phyloP scores from a whole-genome alignment of 2,329 filamentous ascomycete species.

The Phoma herbarum region DNA sequence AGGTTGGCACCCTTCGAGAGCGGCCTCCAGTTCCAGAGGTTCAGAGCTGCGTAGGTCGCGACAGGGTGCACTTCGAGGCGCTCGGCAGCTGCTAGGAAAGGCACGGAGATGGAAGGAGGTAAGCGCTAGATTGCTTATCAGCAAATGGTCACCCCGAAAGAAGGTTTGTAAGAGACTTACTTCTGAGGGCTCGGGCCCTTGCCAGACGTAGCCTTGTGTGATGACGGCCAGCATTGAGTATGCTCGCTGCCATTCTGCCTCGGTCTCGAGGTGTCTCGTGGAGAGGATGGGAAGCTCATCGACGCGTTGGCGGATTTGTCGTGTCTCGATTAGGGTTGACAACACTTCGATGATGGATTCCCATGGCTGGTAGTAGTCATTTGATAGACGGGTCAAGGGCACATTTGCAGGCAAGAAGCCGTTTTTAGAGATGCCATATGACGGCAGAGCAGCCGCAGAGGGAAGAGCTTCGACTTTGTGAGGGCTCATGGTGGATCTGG shows the following conservation, averaged over 20 bases:
- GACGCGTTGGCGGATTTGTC: slow-evolving; percentile 75
- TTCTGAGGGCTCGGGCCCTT: slow-evolving; percentile 73
- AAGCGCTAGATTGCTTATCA: slow-evolving; percentile 34
- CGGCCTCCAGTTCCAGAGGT: slow-evolving; percentile 48
- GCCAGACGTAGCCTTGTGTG: slow-evolving; percentile 83
- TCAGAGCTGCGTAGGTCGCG: slow-evolving; percentile 47
- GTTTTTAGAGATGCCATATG: slow-evolving; percentile 80
- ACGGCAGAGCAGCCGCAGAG: slow-evolving; percentile 59
- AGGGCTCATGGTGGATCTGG: slow-evolving; percentile 37
- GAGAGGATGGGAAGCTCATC: slow-evolving; percentile 78
- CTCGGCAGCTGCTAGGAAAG: slow-evolving; percentile 40
- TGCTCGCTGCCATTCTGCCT: slow-evolving; percentile 84
- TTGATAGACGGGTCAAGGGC: slow-evolving; percentile 76
- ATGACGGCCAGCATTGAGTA: slow-evolving; percentile 77
- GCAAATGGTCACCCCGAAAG: neutral
- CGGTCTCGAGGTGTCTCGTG: slow-evolving; percentile 75
- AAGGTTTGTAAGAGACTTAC: slow-evolving; percentile 53
- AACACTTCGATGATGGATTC: slow-evolving; percentile 80
- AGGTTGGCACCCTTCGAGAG: slow-evolving; percentile 31
- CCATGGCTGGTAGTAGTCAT: slow-evolving; percentile 90
- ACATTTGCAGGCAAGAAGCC: slow-evolving; percentile 82
- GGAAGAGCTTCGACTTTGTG: slow-evolving; percentile 38
- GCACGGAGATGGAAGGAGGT: slow-evolving; percentile 43
- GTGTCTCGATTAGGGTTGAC: slow-evolving; percentile 77
- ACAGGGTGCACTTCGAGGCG: slow-evolving; percentile 47